These are phyloP conservation scores for Mycena crocata DNA, from an alignment of 768 basidiomycete species.

Conservation along the genomic window DNA sequence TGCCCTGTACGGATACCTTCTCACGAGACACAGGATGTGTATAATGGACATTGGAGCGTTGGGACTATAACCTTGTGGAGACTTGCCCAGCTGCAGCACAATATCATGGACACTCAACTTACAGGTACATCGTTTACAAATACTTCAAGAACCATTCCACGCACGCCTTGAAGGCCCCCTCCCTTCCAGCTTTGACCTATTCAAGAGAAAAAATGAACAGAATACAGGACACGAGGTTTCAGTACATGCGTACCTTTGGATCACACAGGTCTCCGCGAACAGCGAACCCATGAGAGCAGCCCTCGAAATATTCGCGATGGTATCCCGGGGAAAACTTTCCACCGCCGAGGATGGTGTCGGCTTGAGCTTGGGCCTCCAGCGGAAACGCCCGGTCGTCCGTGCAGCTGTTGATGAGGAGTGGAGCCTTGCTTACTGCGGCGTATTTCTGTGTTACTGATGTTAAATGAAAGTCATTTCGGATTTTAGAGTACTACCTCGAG, in stretches of 20 bases:
- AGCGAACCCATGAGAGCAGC: conserved; percentile 5
- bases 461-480: background rate
- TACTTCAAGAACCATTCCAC: conserved; percentile 18
- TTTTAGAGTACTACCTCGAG: conserved; percentile 35
- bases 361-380: conserved; percentile 9
- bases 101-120: no score
- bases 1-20: no score
- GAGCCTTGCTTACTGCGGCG: background rate
- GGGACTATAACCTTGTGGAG: no score
- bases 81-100: no score
- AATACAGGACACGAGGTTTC: no score
- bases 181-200: conserved; percentile 8
- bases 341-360: conserved; percentile 7
- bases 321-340: conserved; percentile 10
- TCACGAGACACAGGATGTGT: no score
- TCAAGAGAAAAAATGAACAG: background rate
- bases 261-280: conserved; percentile 9
- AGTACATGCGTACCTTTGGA: no score
- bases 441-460: conserved; percentile 3
- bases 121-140: background rate
- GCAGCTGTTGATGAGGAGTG: conserved; percentile 22
- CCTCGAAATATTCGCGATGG: conserved; percentile 6
- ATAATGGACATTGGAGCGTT: no score
- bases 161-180: conserved; percentile 4
- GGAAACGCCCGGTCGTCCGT: background rate